Conservation (phyloP, 306 rosid genomes). For the Sphenostylis stenocarpa region DNA sequence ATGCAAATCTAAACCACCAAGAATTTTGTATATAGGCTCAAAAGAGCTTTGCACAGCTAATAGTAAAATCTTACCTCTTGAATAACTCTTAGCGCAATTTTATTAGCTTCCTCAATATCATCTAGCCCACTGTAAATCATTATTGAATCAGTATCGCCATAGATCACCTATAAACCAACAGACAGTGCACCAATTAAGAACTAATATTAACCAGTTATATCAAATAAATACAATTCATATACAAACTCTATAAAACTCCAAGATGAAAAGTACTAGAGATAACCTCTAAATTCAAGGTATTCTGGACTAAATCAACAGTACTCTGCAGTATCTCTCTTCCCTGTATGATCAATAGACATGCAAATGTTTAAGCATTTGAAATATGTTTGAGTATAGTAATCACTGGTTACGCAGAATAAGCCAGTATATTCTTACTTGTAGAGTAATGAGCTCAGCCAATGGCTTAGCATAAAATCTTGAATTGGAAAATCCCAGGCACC, state of each 20-base stretch:
- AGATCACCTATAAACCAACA: conserved; percentile 69
- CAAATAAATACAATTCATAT: neutral
- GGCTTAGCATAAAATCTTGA: conserved; percentile 98
- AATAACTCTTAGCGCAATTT: conserved; percentile 81
- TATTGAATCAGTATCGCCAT: conserved; percentile 97
- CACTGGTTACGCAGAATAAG: conserved; percentile 20
- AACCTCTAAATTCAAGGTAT: conserved; percentile 93
- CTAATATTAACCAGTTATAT: conserved; percentile 26
- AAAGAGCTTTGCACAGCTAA: conserved; percentile 20
- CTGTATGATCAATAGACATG: conserved; percentile 53
- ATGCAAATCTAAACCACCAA: conserved; percentile 24
- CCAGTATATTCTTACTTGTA: conserved; percentile 62
- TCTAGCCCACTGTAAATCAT: conserved; percentile 97
- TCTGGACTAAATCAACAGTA: conserved; percentile 94
- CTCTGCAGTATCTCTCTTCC: conserved; percentile 96
- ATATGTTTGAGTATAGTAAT: conserved; percentile 9
- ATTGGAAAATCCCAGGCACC: conserved; percentile 94
- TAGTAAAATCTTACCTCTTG: conserved; percentile 69
- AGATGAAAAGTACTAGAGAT: conserved; percentile 32
- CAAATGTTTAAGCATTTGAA: conserved; percentile 7
- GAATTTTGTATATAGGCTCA: conserved; percentile 15
- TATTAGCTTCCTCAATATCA: conserved; percentile 75
- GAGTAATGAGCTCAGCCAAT: conserved; percentile 89
- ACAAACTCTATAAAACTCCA: conserved; percentile 32
- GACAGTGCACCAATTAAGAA: conserved; percentile 32